phyloP scores from a whole-genome alignment of 768 basidiomycete genomes.

The Russula lepida region DNA sequence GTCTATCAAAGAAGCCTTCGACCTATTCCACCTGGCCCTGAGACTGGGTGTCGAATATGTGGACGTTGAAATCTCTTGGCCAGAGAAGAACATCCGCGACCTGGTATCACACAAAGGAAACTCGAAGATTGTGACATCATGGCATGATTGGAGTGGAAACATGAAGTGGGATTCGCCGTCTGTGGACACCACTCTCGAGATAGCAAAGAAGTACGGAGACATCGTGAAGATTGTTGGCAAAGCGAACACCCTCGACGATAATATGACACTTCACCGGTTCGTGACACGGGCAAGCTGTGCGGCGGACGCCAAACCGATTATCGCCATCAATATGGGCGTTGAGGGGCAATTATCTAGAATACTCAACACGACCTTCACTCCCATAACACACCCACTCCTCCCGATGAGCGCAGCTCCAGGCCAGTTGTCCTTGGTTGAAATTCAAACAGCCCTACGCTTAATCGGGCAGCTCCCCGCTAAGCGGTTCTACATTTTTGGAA shows the following conservation, averaged over 20 bases:
- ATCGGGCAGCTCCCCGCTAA: constrained; percentile 69
- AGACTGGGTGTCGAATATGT: constrained; percentile 86
- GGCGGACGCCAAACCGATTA: constrained; percentile 63
- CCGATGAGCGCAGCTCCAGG: constrained; percentile 87
- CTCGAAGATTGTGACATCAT: constrained; percentile 83
- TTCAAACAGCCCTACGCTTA: constrained; percentile 73
- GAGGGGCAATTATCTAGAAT: constrained; percentile 88
- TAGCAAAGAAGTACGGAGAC: constrained; percentile 66
- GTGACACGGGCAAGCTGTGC: constrained; percentile 38
- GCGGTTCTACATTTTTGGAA: constrained; percentile 82
- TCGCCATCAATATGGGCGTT: constrained; percentile 91
- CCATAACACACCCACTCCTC: constrained; percentile 84
- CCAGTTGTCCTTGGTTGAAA: constrained; percentile 81
- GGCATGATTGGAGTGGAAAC: constrained; percentile 88
- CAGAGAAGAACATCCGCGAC: constrained; percentile 50
- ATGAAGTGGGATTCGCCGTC: constrained; percentile 69
- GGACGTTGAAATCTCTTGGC: constrained; percentile 80
- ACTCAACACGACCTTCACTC: constrained; percentile 77
- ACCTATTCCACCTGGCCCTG: constrained; percentile 69
- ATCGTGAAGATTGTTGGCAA: constrained; percentile 90
- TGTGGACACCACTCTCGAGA: constrained; percentile 60
- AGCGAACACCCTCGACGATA: constrained; percentile 66
- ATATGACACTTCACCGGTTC: constrained; percentile 71
- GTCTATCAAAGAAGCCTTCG: constrained; percentile 59
- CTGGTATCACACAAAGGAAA: constrained; percentile 55